Evolutionary conservation across 2,329 filamentous ascomycete genomes (phyloP), one percentile per base, ranked within the genome.

Genomic region (Fusarium compactum): DNA sequence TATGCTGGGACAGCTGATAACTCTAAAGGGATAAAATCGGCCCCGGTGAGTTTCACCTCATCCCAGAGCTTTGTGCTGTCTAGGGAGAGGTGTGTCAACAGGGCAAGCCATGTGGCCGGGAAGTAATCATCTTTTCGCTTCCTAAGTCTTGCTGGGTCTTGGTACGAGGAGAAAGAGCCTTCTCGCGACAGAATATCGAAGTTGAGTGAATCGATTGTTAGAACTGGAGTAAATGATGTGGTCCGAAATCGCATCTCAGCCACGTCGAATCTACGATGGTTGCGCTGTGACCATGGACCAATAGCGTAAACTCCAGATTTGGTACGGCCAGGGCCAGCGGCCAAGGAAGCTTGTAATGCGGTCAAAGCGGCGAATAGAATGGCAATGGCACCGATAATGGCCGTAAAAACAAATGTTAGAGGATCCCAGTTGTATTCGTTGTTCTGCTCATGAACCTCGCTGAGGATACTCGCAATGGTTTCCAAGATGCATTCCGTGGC

Each of bases 121-220:
- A 38, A 38, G 18, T 38, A 38, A 4, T 18, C 32, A 18, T 38
- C 5, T 2, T 1, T 0, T 11, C 32, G 9, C 9, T 38, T 18
- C 9, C 32, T 11, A 0, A 18, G 8, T 18, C 32, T 18, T 10
- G 5, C 32, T 18, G 29, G 3, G 4, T 30, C 12, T 30, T 30
- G 29, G 2, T 27, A 2, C 9, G 3, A 4, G 4, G 25, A 27
- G 25, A 27, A 1, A 27, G 9, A 11, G 9, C 9, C 1, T 3
- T 11, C 3, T 27, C 3, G 1, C 3, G 1, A 4, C 2, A 27
- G 3, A 27, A 11, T 3, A 27, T 4, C 3, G 4, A 1, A 30
- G 29, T 30, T 15, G 3, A 15, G 15, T 4, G 30, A 34, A 34
- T 34, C 4, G 2, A 34, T 9, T 0, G 32, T 34, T 6, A 34